These are phyloP conservation scores for Stereocaulon alpinum DNA, from an alignment of 495 filamentous ascomycete genomes.

Conservation along the genomic window DNA sequence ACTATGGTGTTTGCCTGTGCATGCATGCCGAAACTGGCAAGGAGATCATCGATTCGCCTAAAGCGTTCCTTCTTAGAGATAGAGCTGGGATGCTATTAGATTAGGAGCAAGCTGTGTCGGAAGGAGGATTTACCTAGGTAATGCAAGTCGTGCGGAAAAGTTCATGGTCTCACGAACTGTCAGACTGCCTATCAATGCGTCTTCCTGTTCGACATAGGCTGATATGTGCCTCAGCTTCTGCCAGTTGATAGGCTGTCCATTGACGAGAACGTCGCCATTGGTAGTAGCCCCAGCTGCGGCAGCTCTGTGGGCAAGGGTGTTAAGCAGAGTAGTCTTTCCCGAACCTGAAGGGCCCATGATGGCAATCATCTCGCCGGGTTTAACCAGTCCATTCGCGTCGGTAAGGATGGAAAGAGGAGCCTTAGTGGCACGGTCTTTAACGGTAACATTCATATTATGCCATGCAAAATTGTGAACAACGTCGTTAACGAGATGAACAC, in stretches of 20 bases:
- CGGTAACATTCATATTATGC: slow-evolving; percentile 1
- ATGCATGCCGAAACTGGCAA: slow-evolving; percentile 52
- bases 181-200: slow-evolving; percentile 66
- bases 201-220: slow-evolving; percentile 73
- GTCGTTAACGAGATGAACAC: slow-evolving; percentile 13
- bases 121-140: slow-evolving; percentile 36
- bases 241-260: slow-evolving; percentile 26
- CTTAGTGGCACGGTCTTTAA: neutral
- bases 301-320: slow-evolving; percentile 55
- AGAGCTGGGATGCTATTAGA: slow-evolving; percentile 21
- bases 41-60: slow-evolving; percentile 43
- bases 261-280: slow-evolving; percentile 8
- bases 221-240: slow-evolving; percentile 31
- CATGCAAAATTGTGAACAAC: slow-evolving; percentile 8
- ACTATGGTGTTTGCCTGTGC: slow-evolving; percentile 57
- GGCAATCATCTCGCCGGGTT: slow-evolving; percentile 57
- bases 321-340: slow-evolving; percentile 71
- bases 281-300: slow-evolving; percentile 32
- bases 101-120: neutral
- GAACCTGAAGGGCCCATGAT: slow-evolving; percentile 70
- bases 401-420: neutral
- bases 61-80: slow-evolving; percentile 39
- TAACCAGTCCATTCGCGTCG: slow-evolving; percentile 16
- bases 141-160: slow-evolving; percentile 52
- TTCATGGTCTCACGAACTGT: slow-evolving; percentile 67